Evolutionary conservation across 179 eudicot species (phyloP).

Genomic region (Actinidia arguta): DNA sequence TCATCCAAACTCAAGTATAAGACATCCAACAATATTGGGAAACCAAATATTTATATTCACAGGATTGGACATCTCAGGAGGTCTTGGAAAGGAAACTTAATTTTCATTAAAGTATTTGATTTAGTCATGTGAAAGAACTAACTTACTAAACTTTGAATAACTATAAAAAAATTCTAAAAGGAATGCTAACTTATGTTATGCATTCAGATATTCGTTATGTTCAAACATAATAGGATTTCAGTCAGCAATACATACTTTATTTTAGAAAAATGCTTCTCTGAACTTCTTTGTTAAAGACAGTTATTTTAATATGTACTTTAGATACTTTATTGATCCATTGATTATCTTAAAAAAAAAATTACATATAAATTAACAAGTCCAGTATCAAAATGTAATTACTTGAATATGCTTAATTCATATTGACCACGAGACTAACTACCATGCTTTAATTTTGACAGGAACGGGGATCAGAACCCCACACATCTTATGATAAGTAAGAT

Average conservation of each 20-base stretch:
- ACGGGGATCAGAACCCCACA: not conserved
- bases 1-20: not conserved
- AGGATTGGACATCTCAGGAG: not conserved
- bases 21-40: not conserved
- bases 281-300: not conserved
- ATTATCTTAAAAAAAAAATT: not conserved
- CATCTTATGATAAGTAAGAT: not conserved
- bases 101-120: not conserved
- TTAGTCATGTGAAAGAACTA: not conserved
- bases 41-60: not conserved
- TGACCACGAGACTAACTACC: not conserved
- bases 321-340: not conserved
- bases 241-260: not conserved
- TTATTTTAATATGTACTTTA: not conserved
- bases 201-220: not conserved
- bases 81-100: not conserved
- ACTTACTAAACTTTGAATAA: not conserved
- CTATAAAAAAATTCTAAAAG: not conserved
- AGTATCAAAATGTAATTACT: not conserved
- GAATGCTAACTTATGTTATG: not conserved
- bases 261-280: not conserved
- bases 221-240: not conserved
- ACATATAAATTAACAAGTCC: too few relatives aligned
- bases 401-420: not conserved
- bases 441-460: slow-evolving; percentile 19